Evolutionary conservation across 129 eudicot genomes (phyloP).

Genomic region (Heracleum sosnowskyi): DNA sequence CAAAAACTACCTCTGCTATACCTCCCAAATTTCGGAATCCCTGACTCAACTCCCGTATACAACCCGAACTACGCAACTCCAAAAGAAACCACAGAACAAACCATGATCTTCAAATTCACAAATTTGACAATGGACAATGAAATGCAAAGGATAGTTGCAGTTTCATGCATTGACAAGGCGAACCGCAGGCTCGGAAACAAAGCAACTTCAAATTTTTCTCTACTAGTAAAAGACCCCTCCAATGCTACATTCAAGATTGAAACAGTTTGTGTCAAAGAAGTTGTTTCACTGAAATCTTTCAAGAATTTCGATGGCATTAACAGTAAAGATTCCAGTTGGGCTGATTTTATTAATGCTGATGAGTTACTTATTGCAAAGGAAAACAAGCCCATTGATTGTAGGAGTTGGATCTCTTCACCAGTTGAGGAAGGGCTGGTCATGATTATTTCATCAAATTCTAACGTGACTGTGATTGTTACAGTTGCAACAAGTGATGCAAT

Average conservation of each 20-base stretch:
- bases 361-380: slow-evolving; percentile 14
- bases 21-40: slow-evolving; percentile 19
- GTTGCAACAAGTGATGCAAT: neutral
- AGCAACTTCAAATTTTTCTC: slow-evolving; percentile 9
- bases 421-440: slow-evolving; percentile 25
- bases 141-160: slow-evolving; percentile 14
- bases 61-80: neutral
- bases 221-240: slow-evolving; percentile 13
- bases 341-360: slow-evolving; percentile 16
- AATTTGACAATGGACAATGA: neutral
- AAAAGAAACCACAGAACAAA: slow-evolving; percentile 1
- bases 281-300: neutral
- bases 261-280: neutral
- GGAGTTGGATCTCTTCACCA: slow-evolving; percentile 27
- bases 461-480: neutral
- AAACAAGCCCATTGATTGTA: slow-evolving; percentile 14
- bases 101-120: slow-evolving; percentile 14
- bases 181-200: slow-evolving; percentile 16
- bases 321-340: slow-evolving; percentile 18
- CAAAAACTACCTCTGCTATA: slow-evolving; percentile 26
- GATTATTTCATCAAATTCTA: slow-evolving; percentile 10
- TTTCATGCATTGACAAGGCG: slow-evolving; percentile 23
- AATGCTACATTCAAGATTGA: slow-evolving; percentile 15
- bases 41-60: neutral
- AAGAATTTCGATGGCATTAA: neutral